phyloP scores from a whole-genome alignment of 306 rosid species.

The Arachis stenosperma region DNA sequence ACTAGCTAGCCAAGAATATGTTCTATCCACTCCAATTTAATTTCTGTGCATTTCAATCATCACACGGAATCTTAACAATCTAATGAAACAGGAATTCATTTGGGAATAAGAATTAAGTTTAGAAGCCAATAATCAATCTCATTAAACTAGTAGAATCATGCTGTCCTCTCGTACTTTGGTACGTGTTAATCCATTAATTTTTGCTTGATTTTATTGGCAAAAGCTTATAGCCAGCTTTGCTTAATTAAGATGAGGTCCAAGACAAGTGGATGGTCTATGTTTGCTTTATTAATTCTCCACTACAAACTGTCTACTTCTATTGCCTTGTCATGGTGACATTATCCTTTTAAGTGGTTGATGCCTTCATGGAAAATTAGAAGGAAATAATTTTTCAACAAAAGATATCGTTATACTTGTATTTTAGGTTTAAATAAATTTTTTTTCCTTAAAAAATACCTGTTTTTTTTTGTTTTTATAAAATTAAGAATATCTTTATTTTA shows the following conservation, averaged over 20 bases:
- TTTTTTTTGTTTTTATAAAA: no score
- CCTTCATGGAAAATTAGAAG: no score
- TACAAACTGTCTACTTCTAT: background rate
- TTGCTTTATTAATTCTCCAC: conserved; percentile 20
- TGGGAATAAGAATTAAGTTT: conserved; percentile 38
- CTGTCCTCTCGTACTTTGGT: conserved; percentile 34
- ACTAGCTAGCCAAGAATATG: conserved; percentile 54
- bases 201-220: conserved; percentile 21
- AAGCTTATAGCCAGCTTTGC: conserved; percentile 3
- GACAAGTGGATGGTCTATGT: conserved; percentile 43
- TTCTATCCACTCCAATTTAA: conserved; percentile 42
- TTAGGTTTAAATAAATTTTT: no score
- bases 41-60: conserved; percentile 34
- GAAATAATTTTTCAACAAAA: no score
- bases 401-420: no score
- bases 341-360: no score
- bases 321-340: background rate
- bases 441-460: no score
- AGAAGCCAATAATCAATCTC: conserved; percentile 35
- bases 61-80: conserved; percentile 39
- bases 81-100: conserved; percentile 11
- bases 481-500: no score
- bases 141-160: conserved; percentile 36
- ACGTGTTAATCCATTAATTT: conserved; percentile 41
- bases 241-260: conserved; percentile 16